Conservation (phyloP, 352 stramenopile species). For the Thalassiosira hispida region DNA sequence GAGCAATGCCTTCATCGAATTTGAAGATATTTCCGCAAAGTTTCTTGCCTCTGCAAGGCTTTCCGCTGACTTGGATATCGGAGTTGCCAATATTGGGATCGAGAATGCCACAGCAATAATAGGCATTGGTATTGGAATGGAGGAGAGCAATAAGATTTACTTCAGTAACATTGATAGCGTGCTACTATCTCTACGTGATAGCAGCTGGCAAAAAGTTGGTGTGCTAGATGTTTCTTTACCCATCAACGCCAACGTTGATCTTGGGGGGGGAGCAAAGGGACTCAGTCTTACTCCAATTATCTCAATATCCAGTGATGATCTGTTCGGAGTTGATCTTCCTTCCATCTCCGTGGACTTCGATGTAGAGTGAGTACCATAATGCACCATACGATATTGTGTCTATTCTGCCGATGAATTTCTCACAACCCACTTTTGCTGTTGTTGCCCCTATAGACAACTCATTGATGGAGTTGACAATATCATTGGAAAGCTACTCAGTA, state of each 20-base stretch:
- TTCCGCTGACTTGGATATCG: conserved; percentile 5
- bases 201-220: not conserved
- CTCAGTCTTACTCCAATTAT: conserved; percentile 1
- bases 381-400: not conserved
- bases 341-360: conserved; percentile 12
- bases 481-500: conserved; percentile 2
- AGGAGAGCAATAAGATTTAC: not conserved
- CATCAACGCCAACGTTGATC: not conserved
- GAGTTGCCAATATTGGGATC: not conserved
- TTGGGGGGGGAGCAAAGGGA: too few species aligned
- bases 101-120: not conserved
- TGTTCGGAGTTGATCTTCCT: not conserved
- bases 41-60: not conserved
- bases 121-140: not conserved
- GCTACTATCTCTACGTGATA: not conserved
- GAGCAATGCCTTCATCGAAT: not conserved
- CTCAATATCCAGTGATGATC: conserved; percentile 8
- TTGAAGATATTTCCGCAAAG: conserved; percentile 26
- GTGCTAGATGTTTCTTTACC: not conserved
- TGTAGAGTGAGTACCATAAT: conserved; percentile 8
- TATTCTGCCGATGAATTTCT: not conserved
- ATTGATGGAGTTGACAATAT: conserved; percentile 3
- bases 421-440: not conserved
- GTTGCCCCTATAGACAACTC: conserved; percentile 1
- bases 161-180: not conserved